Evolutionary conservation across 2,329 filamentous ascomycete species (phyloP).

Genomic region (Coniochaeta hoffmannii): DNA sequence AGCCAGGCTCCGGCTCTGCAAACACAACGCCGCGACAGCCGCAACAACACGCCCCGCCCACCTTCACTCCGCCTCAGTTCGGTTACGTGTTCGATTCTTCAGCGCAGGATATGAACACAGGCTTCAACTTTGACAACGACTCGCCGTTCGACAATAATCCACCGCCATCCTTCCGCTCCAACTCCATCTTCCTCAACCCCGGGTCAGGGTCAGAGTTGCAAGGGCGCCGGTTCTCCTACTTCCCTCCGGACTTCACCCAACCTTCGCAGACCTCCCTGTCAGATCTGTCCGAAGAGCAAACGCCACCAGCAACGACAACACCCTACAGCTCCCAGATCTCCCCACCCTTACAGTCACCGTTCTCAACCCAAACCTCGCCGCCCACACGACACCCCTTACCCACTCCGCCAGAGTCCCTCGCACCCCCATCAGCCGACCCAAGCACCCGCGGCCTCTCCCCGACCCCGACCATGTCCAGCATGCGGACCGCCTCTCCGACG

Average conservation of each 20-base stretch:
- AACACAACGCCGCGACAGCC: conserved; percentile 15
- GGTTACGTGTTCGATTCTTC: conserved; percentile 45
- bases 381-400: conserved; percentile 21
- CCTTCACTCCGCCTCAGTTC: conserved; percentile 47
- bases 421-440: conserved; percentile 19
- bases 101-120: conserved; percentile 13
- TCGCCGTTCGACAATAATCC: conserved; percentile 29
- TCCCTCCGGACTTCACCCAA: conserved; percentile 49
- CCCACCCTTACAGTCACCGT: conserved; percentile 14
- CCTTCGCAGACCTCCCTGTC: conserved; percentile 7
- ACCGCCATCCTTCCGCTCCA: conserved; percentile 52
- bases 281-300: conserved; percentile 22
- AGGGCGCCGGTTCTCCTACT: conserved; percentile 55
- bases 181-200: conserved; percentile 58
- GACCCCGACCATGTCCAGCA: conserved; percentile 15
- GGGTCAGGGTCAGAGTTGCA: conserved; percentile 44
- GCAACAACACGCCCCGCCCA: conserved; percentile 23
- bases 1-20: conserved; percentile 6
- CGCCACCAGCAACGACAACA: conserved; percentile 22
- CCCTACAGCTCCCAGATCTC: conserved; percentile 13
- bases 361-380: conserved; percentile 11
- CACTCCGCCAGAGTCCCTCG: conserved; percentile 36
- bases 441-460: conserved; percentile 29
- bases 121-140: conserved; percentile 10
- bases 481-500: conserved; percentile 23